phyloP scores from a whole-genome alignment of 1,139 yeast species.

The Candida sojae region DNA sequence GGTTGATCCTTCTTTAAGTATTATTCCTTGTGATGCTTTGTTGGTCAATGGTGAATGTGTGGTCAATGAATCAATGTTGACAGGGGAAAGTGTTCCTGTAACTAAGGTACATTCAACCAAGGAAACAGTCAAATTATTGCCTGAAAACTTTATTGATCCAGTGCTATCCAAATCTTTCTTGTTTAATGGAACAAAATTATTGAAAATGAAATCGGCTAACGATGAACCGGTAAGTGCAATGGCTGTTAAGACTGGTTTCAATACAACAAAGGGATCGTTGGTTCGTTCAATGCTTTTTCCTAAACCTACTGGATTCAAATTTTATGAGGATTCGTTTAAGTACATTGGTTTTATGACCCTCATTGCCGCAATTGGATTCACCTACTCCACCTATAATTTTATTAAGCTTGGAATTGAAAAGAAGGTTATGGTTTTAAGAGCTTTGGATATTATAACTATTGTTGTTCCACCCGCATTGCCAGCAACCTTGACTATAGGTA shows the following conservation, averaged over 20 bases:
- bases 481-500: conserved; percentile 94
- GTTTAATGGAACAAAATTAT: conserved; percentile 85
- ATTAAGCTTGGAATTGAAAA: conserved; percentile 71
- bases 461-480: conserved; percentile 99
- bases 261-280: conserved; percentile 94
- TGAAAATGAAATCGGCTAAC: conserved; percentile 69
- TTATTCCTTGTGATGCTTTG: conserved; percentile 88
- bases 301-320: conserved; percentile 89
- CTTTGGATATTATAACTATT: conserved; percentile 89
- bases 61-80: conserved; percentile 91
- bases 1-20: conserved; percentile 74
- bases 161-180: conserved; percentile 71
- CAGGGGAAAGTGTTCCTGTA: conserved; percentile 98
- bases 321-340: conserved; percentile 90
- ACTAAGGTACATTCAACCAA: conserved; percentile 70
- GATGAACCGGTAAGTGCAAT: conserved; percentile 83
- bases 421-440: conserved; percentile 75
- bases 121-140: conserved; percentile 58
- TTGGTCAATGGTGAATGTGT: conserved; percentile 90
- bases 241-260: conserved; percentile 87
- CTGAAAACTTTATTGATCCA: conserved; percentile 63
- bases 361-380: conserved; percentile 83
- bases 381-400: conserved; percentile 81
- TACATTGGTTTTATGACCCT: conserved; percentile 93
- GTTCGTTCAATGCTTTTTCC: conserved; percentile 96